phyloP scores from a whole-genome alignment of 2,329 filamentous ascomycete species.

The Exophiala phaeomuriformis region DNA sequence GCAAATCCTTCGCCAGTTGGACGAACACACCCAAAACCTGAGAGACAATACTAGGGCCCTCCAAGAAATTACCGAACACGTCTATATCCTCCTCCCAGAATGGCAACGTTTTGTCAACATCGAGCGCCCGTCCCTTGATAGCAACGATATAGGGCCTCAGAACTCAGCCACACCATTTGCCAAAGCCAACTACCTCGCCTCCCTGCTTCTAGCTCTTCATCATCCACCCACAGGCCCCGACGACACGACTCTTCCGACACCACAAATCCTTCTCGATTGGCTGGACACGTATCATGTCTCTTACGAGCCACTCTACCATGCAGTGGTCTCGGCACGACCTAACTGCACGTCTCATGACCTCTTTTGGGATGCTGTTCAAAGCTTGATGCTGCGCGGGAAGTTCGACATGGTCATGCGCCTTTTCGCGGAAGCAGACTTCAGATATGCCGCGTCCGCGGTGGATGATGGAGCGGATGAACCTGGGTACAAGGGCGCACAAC shows the following conservation, averaged over 20 bases:
- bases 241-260: conserved; percentile 46
- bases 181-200: conserved; percentile 72
- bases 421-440: conserved; percentile 70
- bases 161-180: conserved; percentile 56
- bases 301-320: conserved; percentile 59
- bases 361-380: conserved; percentile 82
- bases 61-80: conserved; percentile 12
- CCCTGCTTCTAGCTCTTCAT: conserved; percentile 69
- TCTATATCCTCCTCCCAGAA: conserved; percentile 15
- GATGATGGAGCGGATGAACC: conserved; percentile 56
- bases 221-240: conserved; percentile 51
- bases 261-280: conserved; percentile 77
- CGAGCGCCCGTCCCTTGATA: conserved; percentile 32
- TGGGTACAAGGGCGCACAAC: conserved; percentile 65
- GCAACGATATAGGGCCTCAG: conserved; percentile 58
- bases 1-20: conserved; percentile 57
- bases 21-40: conserved; percentile 40
- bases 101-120: conserved; percentile 32
- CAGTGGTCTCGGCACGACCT: conserved; percentile 57
- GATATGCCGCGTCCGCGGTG: conserved; percentile 58
- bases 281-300: conserved; percentile 67
- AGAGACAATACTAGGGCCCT: conserved; percentile 31
- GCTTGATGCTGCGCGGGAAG: conserved; percentile 66
- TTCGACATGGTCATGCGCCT: conserved; percentile 60
- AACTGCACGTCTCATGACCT: conserved; percentile 67